Evolutionary conservation across 2,329 filamentous ascomycete genomes (phyloP), one percentile per base, ranked within the genome.

Genomic region (Cytospora mali): DNA sequence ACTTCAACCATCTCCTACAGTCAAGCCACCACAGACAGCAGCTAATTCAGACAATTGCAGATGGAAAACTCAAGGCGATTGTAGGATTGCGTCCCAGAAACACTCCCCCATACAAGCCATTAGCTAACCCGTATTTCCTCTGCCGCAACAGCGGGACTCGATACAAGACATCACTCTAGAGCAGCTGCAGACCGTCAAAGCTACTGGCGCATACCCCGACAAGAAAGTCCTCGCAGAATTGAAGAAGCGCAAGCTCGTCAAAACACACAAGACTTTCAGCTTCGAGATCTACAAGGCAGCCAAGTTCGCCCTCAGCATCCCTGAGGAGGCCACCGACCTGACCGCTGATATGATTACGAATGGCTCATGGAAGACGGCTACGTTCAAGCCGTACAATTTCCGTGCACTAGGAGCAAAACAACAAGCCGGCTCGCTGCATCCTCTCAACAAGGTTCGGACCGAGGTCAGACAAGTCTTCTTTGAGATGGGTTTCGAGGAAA

Each of bases 391-490:
- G 2, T 86, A 85, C 71, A 80, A 80, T 69, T 80, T 80, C 72
- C 74, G 80, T 55, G 80, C 82, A 3, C 78, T 88, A 39, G 86
- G 86, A 25, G 79, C 83, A 3, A 83, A 86, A 69, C 86, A 88
- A 74, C 80, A 82, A 66, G 80, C 86, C 16, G 86, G 86, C 57
- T 84, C 86, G 16, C 76, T 84, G 72, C 89, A 84, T 73, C 87
- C 88, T 73, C 80, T 99, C 69, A 97, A 93, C 80, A 98, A 98
- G 82, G 94, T 98, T 71, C 90, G 95, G 70, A 86, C 92, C 71
- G 95, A 98, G 79, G 97, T 99, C 84, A 85, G 95, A 63, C 91
- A 95, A 74, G 97, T 99, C 74, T 99, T 99, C 87, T 98, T 99
- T 79, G 93, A 97, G 75, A 96, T 97, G 88, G 95, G 94, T 58